Percentiles rank a stretch among this genome's conserved stretches.
Evolutionary conservation across 2,329 filamentous ascomycete genomes (phyloP).

Genomic region (Ascochyta fabae): DNA sequence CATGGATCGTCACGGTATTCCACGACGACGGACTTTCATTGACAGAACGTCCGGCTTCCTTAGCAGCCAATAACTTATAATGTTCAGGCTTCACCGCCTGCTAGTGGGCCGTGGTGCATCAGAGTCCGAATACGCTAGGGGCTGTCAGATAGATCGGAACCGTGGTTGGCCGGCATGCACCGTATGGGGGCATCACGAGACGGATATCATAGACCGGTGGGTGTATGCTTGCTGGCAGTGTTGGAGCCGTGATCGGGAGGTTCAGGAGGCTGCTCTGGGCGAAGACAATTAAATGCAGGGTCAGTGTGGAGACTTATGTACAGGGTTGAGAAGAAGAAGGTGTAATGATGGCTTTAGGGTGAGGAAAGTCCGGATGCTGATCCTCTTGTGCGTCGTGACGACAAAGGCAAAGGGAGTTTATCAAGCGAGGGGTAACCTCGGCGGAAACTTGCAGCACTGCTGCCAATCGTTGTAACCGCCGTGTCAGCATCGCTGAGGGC

Average conservation of each 20-base stretch:
- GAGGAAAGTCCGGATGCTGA: slow-evolving; percentile 9
- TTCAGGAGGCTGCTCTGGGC: neutral
- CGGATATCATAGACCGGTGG: slow-evolving; percentile 1
- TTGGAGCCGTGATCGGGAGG: slow-evolving; percentile 2
- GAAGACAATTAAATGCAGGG: neutral
- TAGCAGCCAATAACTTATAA: neutral
- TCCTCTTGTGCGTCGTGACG: slow-evolving; percentile 8
- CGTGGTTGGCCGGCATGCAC: neutral
- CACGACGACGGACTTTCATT: slow-evolving; percentile 10
- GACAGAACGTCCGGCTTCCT: slow-evolving; percentile 8
- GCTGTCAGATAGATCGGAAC: slow-evolving; percentile 5
- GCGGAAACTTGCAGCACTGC: slow-evolving; percentile 10
- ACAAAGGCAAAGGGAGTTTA: slow-evolving; percentile 2
- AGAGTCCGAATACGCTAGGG: neutral
- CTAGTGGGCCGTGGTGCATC: neutral
- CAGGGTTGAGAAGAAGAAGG: neutral
- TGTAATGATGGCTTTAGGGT: neutral
- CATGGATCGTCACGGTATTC: slow-evolving; percentile 11
- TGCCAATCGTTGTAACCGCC: neutral
- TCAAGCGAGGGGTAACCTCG: slow-evolving; percentile 15
- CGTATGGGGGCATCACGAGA: slow-evolving; percentile 4
- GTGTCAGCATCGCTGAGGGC: neutral
- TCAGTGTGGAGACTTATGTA: neutral
- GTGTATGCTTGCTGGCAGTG: slow-evolving; percentile 6
- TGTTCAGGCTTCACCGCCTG: neutral